Evolutionary conservation across 2,329 filamentous ascomycete genomes (phyloP).

Genomic region (Nothophaeocryptopus gaeumannii): DNA sequence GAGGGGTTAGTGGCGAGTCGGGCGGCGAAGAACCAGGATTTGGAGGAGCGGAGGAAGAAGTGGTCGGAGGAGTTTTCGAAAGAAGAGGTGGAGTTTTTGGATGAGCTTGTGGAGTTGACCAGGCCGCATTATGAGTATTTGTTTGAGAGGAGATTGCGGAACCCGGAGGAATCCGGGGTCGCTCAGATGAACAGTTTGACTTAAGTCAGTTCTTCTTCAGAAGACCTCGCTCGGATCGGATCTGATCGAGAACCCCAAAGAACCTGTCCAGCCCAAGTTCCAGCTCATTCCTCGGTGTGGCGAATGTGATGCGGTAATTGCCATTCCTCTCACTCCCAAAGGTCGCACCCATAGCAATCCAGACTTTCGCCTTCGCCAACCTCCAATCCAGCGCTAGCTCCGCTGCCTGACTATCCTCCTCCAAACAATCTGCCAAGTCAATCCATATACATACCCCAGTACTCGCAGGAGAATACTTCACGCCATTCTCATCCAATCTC

Average conservation of each 20-base stretch:
- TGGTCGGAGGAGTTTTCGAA: conserved; percentile 36
- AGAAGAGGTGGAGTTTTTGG: conserved; percentile 14
- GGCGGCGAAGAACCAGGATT: conserved; percentile 32
- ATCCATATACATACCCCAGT: conserved; percentile 5
- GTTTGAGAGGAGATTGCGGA: conserved; percentile 17
- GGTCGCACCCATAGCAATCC: conserved; percentile 7
- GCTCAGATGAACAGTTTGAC: no score
- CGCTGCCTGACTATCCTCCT: neutral
- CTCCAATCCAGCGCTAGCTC: conserved; percentile 3
- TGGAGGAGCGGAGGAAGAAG: conserved; percentile 32
- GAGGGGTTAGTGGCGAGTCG: conserved; percentile 36
- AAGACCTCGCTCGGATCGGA: neutral
- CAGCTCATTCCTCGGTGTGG: neutral
- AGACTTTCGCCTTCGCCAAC: conserved; percentile 1
- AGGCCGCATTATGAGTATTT: conserved; percentile 44
- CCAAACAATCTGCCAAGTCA: neutral
- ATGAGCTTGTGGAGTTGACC: conserved; percentile 26
- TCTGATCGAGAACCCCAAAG: neutral
- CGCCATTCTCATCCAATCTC: neutral
- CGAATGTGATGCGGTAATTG: conserved; percentile 11
- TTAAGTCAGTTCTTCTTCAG: no score
- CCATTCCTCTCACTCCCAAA: conserved; percentile 4
- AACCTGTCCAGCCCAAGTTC: conserved; percentile 3
- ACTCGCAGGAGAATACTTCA: conserved; percentile 1
- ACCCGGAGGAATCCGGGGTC: no score